These are phyloP conservation scores for Boletus rubroflammeus DNA, from an alignment of 768 basidiomycete genomes.

Conservation along the genomic window DNA sequence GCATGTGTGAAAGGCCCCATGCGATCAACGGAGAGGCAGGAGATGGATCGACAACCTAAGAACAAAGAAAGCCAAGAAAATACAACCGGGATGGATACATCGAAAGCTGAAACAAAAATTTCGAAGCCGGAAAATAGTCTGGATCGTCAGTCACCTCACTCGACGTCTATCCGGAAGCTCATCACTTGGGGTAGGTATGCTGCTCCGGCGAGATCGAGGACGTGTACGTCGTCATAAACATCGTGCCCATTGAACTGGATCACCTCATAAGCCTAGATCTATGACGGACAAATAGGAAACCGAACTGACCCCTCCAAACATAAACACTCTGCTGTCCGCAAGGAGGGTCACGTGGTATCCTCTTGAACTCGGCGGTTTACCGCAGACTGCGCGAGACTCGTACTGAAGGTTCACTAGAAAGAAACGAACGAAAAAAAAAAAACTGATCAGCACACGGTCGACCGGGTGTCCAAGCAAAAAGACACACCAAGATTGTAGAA, in stretches of 20 bases:
- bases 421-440: not conserved
- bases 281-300: not conserved
- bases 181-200: conserved; percentile 91
- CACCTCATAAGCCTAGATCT: not conserved
- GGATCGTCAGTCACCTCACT: conserved; percentile 10
- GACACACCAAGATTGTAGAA: conserved; percentile 80
- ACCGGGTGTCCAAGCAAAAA: not conserved
- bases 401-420: conserved; percentile 75
- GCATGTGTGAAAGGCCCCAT: not conserved
- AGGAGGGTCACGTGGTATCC: conserved; percentile 84
- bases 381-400: conserved; percentile 66
- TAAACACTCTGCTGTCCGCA: conserved; percentile 79
- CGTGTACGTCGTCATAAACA: conserved; percentile 81
- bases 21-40: conserved; percentile 17
- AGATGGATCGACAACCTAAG: not conserved
- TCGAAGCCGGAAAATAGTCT: not conserved
- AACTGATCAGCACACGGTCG: not conserved
- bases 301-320: conserved; percentile 66
- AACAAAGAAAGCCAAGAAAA: not conserved
- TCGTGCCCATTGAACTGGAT: conserved; percentile 68
- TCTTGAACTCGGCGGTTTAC: conserved; percentile 66
- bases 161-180: conserved; percentile 58
- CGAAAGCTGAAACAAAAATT: not conserved
- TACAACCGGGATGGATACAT: not conserved
- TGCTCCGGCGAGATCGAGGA: conserved; percentile 80